These are phyloP conservation scores for Globisporangium heterothallicum DNA, from an alignment of 352 stramenopile genomes.

Conservation along the genomic window DNA sequence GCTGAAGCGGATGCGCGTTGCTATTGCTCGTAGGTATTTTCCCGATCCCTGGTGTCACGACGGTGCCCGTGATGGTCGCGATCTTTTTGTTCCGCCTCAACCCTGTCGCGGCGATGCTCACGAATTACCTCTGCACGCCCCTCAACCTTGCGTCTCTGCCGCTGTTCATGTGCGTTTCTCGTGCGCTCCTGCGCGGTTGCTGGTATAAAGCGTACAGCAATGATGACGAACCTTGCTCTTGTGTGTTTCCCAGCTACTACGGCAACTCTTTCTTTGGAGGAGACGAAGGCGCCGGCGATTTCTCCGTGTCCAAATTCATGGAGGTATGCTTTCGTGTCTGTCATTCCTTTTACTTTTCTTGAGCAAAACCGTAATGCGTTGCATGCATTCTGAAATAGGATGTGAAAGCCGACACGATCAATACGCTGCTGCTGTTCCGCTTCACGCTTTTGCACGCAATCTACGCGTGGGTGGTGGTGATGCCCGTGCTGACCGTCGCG, in stretches of 20 bases:
- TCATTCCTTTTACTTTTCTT: background rate
- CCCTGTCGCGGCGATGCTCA: constrained; percentile 75
- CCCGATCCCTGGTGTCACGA: constrained; percentile 71
- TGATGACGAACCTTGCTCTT: background rate
- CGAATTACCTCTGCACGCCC: constrained; percentile 74
- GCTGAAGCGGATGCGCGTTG: too few species aligned
- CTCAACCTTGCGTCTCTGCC: constrained; percentile 74
- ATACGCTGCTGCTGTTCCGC: constrained; percentile 69
- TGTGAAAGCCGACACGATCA: constrained; percentile 66
- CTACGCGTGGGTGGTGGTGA: constrained; percentile 70
- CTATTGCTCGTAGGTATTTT: constrained; percentile 44
- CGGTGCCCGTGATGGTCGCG: constrained; percentile 62
- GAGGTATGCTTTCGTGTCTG: constrained; percentile 18
- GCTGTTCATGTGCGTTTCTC: constrained; percentile 72
- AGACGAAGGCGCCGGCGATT: constrained; percentile 44
- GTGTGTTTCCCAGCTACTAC: constrained; percentile 37
- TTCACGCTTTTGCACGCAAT: constrained; percentile 77
- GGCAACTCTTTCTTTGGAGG: constrained; percentile 40
- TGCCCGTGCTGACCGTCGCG: constrained; percentile 52
- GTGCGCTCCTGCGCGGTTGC: too few species aligned
- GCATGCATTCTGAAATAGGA: constrained; percentile 20
- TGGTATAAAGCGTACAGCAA: too few species aligned
- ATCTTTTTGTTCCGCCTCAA: constrained; percentile 82
- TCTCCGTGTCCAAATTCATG: constrained; percentile 64
- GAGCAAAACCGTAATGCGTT: background rate